Percentiles rank a stretch among this genome's conserved stretches.
Conservation (phyloP, 148 eudicot species). For the Camellia granthamiana region DNA sequence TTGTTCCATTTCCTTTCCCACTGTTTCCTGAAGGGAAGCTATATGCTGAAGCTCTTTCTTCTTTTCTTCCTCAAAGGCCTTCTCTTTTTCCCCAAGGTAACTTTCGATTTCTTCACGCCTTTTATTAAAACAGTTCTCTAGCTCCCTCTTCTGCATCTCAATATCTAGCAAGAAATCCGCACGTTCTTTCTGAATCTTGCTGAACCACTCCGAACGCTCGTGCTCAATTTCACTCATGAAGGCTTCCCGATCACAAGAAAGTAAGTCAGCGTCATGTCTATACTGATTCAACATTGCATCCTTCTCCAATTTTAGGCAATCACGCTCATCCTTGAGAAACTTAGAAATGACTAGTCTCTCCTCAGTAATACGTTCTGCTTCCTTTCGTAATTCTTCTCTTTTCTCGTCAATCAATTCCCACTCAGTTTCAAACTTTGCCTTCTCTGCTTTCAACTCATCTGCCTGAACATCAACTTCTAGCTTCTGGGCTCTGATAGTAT, state of each 20-base stretch:
- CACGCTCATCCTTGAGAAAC: constrained; percentile 72
- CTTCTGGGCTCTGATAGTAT: constrained; percentile 70
- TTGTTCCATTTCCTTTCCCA: constrained; percentile 59
- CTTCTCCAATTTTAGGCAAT: constrained; percentile 70
- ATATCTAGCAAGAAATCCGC: constrained; percentile 67
- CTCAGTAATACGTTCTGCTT: constrained; percentile 65
- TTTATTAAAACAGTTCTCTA: constrained; percentile 66
- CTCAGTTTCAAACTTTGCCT: constrained; percentile 83
- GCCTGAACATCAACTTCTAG: constrained; percentile 74
- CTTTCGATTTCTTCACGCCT: constrained; percentile 88
- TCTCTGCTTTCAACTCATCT: constrained; percentile 65
- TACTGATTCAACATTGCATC: constrained; percentile 64
- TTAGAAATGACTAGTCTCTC: constrained; percentile 56
- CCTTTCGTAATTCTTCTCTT: constrained; percentile 65
- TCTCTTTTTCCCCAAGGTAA: constrained; percentile 65
- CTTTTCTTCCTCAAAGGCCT: constrained; percentile 70
- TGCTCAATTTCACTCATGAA: constrained; percentile 64
- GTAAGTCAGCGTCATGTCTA: constrained; percentile 61
- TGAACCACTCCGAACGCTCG: constrained; percentile 77
- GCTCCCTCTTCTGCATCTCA: constrained; percentile 72
- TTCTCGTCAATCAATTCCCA: constrained; percentile 91
- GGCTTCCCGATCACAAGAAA: constrained; percentile 66
- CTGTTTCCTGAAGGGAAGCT: constrained; percentile 50
- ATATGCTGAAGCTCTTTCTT: constrained; percentile 67
- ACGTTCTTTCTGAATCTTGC: constrained; percentile 81